Conservation (phyloP, 1,284 basidiomycete genomes). For the Lentinula novae-zelandiae region DNA sequence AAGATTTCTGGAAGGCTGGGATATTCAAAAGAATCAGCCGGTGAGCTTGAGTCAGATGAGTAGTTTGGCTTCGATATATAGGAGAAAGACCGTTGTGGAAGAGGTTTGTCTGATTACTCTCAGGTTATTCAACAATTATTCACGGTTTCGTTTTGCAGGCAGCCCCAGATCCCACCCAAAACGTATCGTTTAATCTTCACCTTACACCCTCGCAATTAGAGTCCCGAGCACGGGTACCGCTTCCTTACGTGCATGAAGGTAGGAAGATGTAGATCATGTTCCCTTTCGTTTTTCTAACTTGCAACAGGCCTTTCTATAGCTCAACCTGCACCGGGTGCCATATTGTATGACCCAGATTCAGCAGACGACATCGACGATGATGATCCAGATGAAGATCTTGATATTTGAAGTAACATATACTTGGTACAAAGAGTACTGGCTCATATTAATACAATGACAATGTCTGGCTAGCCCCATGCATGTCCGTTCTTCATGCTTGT, state of each 20-base stretch:
- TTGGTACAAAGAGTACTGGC: neutral
- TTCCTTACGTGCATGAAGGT: slow-evolving; percentile 87
- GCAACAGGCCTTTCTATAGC: slow-evolving; percentile 5
- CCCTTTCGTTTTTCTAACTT: neutral
- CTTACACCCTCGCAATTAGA: slow-evolving; percentile 83
- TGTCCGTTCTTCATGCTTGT: neutral
- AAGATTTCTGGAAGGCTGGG: slow-evolving; percentile 65
- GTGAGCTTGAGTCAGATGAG: slow-evolving; percentile 47
- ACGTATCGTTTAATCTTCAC: slow-evolving; percentile 80
- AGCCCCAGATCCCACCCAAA: slow-evolving; percentile 54
- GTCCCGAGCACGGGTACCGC: slow-evolving; percentile 73
- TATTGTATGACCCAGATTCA: slow-evolving; percentile 79
- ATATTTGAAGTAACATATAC: slow-evolving; percentile 47
- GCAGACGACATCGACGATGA: slow-evolving; percentile 89
- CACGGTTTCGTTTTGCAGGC: slow-evolving; percentile 23
- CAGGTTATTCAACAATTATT: neutral
- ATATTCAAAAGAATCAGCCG: slow-evolving; percentile 26
- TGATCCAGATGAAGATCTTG: slow-evolving; percentile 86
- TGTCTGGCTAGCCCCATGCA: neutral
- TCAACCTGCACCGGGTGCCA: slow-evolving; percentile 24
- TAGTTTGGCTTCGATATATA: slow-evolving; percentile 45
- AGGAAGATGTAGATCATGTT: slow-evolving; percentile 13
- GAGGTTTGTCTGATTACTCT: slow-evolving; percentile 34
- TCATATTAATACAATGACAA: neutral
- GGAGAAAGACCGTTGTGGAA: slow-evolving; percentile 28